Base-by-base conservation (phyloP, 2,329 filamentous ascomycete genomes). In the Penicillium vulpinum region DNA sequence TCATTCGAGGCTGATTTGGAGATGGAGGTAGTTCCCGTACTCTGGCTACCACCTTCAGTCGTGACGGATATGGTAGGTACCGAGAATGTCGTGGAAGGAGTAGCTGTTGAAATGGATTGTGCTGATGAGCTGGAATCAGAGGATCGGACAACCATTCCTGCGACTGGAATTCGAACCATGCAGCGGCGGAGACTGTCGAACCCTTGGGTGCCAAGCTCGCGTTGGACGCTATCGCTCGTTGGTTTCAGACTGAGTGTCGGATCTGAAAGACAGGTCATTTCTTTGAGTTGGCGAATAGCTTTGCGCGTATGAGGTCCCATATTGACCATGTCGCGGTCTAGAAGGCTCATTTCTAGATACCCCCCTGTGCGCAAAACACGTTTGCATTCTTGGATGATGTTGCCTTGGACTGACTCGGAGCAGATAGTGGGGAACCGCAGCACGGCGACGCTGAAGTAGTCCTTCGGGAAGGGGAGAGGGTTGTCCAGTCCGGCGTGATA, bases 311-410 rank as follows among this genome's bases (percentile, higher is more conserved):
- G 73, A 11, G 71, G 75, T 2, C 79, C 79, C 77, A 81, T 80
- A 56, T 80, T 80, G 40, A 80, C 72, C 70, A 81, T 77, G 55
- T 81, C 79, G n/a, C 79, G 67, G 56, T 81, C 79, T 10, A 81
- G 66, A 6, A 81, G 65, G 54, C 75, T 79, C 71, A 81, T 74
- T 62, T 81, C 79, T 8, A 81, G 61, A 59, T 80, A 80, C 1
- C 78, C 79, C 9, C 79, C 79, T 0, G 78, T 73, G n/a, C 77
- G 74, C 11, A 81, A 72, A 6, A 81, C 78, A 21, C 79, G 75
- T 59, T 77, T 78, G 61, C 77, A 80, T 66, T 81, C 79, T 7
- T 77, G 74, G n/a, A 80, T 66, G 2, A 78, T 74, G 56, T 77
- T 79, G 50, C 70, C 69, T 59, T 79, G 73, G 5, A 73, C 74